Conservation (phyloP, 2,329 filamentous ascomycete genomes). For the Ceratocystis cacaofunesta region DNA sequence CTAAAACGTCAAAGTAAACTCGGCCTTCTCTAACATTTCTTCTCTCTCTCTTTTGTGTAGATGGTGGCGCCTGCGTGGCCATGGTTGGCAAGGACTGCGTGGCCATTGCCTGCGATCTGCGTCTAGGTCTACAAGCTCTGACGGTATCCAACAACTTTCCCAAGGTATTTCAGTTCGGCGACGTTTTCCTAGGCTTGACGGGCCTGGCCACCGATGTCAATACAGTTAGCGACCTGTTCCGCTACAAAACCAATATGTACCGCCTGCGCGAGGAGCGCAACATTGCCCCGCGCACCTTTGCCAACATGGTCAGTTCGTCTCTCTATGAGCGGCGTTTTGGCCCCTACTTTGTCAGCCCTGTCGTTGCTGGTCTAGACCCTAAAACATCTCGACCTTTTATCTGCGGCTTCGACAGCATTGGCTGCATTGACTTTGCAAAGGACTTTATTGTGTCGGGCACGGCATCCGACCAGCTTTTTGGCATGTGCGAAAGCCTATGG, state of each 20-base stretch:
- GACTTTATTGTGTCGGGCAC: conserved; percentile 98
- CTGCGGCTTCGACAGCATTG: conserved; percentile 97
- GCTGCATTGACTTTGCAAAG: conserved; percentile 98
- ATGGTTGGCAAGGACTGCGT: conserved; percentile 99
- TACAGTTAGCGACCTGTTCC: conserved; percentile 92
- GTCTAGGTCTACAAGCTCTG: conserved; percentile 87
- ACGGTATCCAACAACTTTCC: conserved; percentile 99
- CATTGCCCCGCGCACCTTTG: conserved; percentile 88
- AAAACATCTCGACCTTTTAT: conserved; percentile 94
- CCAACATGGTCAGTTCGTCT: conserved; percentile 80
- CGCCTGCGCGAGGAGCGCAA: conserved; percentile 92
- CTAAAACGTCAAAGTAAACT: conserved; percentile 4
- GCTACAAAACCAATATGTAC: conserved; percentile 99
- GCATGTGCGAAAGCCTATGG: conserved; percentile 96
- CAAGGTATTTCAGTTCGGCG: conserved; percentile 97
- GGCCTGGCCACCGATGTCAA: conserved; percentile 91
- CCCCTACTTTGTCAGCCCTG: conserved; percentile 88
- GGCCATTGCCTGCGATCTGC: conserved; percentile 96
- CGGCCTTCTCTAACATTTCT: conserved; percentile 3
- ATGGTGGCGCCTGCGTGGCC: conserved; percentile 88
- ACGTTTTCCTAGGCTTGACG: conserved; percentile 88
- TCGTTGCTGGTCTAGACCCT: conserved; percentile 87
- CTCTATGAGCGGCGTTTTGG: conserved; percentile 95
- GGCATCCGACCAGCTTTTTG: conserved; percentile 92
- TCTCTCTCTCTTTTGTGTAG: conserved; percentile 25